Conservation (phyloP, 2,329 filamentous ascomycete species). For the Leptographium wingfieldii region DNA sequence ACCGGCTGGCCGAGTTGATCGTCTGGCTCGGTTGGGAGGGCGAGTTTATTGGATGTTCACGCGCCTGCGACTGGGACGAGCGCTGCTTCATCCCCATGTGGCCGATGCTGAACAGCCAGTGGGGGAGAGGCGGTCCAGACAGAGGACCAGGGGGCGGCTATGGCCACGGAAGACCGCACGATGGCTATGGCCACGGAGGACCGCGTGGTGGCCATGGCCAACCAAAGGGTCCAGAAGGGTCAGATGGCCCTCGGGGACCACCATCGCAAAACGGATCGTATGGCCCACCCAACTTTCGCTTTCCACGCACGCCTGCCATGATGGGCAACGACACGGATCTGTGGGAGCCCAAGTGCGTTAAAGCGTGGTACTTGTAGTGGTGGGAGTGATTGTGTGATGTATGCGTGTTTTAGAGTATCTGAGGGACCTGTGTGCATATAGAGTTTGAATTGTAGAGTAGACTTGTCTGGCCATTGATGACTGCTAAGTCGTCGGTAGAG, state of each 20-base stretch:
- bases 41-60: constrained; percentile 28
- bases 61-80: constrained; percentile 29
- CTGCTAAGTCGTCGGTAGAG: too few species aligned
- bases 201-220: not conserved
- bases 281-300: not conserved
- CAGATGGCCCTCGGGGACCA: not conserved
- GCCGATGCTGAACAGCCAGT: constrained; percentile 21
- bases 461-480: not conserved
- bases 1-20: constrained; percentile 27
- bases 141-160: not conserved
- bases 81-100: constrained; percentile 39
- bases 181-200: not conserved
- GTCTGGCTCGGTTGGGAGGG: constrained; percentile 39
- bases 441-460: not conserved
- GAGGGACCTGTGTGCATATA: not conserved
- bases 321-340: constrained; percentile 17
- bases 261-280: constrained; percentile 2
- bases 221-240: not conserved
- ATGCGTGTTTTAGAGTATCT: not conserved
- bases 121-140: not conserved
- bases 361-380: constrained; percentile 9
- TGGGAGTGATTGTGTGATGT: not conserved
- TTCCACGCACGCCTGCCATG: constrained; percentile 12
- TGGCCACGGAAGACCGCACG: not conserved
- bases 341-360: constrained; percentile 18